Base-by-base conservation (phyloP, 306 rosid genomes). In the Clitoria ternatea region DNA sequence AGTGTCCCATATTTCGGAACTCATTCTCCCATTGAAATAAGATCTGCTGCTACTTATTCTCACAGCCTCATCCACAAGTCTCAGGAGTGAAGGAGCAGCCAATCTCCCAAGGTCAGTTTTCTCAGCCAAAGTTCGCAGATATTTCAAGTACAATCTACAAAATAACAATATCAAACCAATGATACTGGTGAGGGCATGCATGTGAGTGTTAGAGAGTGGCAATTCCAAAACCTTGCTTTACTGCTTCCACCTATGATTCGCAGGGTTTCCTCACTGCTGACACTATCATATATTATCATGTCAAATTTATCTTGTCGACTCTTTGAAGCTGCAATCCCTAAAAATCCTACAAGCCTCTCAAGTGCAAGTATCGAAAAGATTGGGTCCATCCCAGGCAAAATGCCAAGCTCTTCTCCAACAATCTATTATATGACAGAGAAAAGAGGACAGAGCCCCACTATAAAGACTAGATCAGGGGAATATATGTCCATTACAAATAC, bases 391-490 rank as follows among this genome's bases (percentile, higher is more conserved):
- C 94, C 98, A 24, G 94, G 98, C 22, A 93, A 86, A 74, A 93
- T 82, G 20, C 97, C 97, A 61, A 94, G 97, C 87, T 94, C 98
- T 81, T 94, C 98, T 66, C 97, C 98, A 32, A 94, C 91, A 32
- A 94, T 86, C 98, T 94, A 76, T 63, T 62, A 60, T 52, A 52
- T 49, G 30, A 71, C 18, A 73, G 23, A 70, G 36, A 66, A 45
- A 66, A 17, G 43, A 44, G 15, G 32, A 77, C 47, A 52, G 24
- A 14, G 61, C 7, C 23, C 27, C 42, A 8, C 19, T 3, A 57
- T 60, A 56, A 13, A 35, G 43, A n/a, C 35, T 26, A 11, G 65
- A 68, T 47, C 52, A 54, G 26, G 49, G 66, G 49, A 32, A 63
- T 64, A 9, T 1, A 48, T 54, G 67, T 14, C 55, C 60, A 66